phyloP scores from a whole-genome alignment of 1,139 yeast genomes.

The Scheffersomyces titani region DNA sequence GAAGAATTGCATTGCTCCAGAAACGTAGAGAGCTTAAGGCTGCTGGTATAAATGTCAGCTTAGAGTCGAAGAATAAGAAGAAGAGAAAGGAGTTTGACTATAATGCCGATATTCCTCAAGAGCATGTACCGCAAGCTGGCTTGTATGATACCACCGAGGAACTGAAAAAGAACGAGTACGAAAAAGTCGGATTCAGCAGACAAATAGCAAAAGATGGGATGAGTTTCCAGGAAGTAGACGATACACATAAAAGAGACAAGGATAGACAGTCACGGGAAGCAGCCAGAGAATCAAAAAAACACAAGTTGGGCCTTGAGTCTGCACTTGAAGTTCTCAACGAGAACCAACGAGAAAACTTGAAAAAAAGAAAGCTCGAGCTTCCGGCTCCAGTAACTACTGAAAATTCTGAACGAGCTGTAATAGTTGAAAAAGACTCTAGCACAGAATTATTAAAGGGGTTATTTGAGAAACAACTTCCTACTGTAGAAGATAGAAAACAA shows the following conservation, averaged over 20 bases:
- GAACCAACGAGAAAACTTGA: slow-evolving; percentile 38
- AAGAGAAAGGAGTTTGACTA: slow-evolving; percentile 68
- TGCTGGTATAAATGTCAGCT: slow-evolving; percentile 70
- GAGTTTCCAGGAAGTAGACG: slow-evolving; percentile 36
- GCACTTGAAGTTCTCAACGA: slow-evolving; percentile 36
- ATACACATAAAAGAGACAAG: slow-evolving; percentile 33
- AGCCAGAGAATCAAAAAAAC: slow-evolving; percentile 14
- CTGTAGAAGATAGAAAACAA: slow-evolving; percentile 34
- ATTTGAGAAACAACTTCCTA: background rate
- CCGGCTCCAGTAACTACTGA: slow-evolving; percentile 43
- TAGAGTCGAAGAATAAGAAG: slow-evolving; percentile 53
- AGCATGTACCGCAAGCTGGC: slow-evolving; percentile 70
- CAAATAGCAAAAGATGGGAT: slow-evolving; percentile 53
- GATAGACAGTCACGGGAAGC: slow-evolving; percentile 25
- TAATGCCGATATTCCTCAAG: slow-evolving; percentile 80
- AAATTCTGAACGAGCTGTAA: slow-evolving; percentile 14
- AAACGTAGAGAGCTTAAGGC: slow-evolving; percentile 83
- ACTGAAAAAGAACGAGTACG: slow-evolving; percentile 35
- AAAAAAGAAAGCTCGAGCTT: slow-evolving; percentile 56
- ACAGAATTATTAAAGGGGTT: background rate
- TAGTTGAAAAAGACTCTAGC: background rate
- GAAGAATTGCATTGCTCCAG: slow-evolving; percentile 73
- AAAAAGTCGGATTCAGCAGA: slow-evolving; percentile 44
- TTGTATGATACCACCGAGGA: slow-evolving; percentile 70
- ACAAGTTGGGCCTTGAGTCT: slow-evolving; percentile 26